These are phyloP conservation scores for Scytalidium sp. DNA, from an alignment of 2,329 filamentous ascomycete genomes.

Conservation along the genomic window DNA sequence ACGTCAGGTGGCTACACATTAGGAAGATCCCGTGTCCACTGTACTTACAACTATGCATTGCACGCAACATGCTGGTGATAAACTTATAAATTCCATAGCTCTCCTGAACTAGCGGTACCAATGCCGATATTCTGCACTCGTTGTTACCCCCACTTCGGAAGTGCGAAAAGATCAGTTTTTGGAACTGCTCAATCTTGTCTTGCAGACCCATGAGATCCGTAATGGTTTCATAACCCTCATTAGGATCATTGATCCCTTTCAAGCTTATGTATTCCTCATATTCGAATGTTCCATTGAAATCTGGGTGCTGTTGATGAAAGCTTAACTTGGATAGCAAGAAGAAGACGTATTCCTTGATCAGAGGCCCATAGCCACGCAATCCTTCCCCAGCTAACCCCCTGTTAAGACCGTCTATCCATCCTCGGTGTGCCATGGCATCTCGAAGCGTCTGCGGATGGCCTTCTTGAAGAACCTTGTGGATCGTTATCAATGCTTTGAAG, in stretches of 20 bases:
- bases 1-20: constrained; percentile 5
- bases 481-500: constrained; percentile 95
- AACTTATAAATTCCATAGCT: constrained; percentile 99
- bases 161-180: constrained; percentile 97
- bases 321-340: constrained; percentile 90
- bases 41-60: constrained; percentile 89
- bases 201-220: constrained; percentile 94
- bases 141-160: constrained; percentile 91
- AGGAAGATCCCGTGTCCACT: neutral
- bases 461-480: constrained; percentile 97
- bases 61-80: constrained; percentile 97
- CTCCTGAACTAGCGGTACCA: constrained; percentile 92
- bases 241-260: constrained; percentile 97
- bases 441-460: constrained; percentile 84
- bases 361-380: constrained; percentile 81
- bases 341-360: constrained; percentile 96
- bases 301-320: constrained; percentile 95
- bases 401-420: constrained; percentile 90
- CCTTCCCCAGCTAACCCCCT: constrained; percentile 81
- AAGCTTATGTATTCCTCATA: constrained; percentile 99
- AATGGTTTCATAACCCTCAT: constrained; percentile 96
- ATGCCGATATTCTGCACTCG: constrained; percentile 90
- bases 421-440: constrained; percentile 84
- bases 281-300: constrained; percentile 98
- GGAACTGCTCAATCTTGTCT: constrained; percentile 97